These are phyloP conservation scores for Agastache rugosa DNA, from an alignment of 257 asterid genomes.

Conservation along the genomic window DNA sequence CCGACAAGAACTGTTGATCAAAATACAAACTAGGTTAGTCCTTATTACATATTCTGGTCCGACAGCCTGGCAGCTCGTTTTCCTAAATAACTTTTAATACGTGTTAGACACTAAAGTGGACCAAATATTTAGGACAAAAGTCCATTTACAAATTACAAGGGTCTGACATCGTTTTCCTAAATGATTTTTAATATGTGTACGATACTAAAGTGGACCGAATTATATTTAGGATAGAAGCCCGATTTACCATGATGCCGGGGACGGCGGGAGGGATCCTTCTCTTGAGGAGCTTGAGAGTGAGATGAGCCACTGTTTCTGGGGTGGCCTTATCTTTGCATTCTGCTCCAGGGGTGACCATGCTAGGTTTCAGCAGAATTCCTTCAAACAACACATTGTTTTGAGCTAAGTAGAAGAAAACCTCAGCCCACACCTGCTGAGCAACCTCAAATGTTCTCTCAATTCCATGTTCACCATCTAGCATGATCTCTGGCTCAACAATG, in stretches of 20 bases:
- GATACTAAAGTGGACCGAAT: neutral
- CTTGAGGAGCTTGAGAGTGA: conserved; percentile 69
- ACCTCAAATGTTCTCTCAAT: conserved; percentile 77
- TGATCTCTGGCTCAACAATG: conserved; percentile 81
- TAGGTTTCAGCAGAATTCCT: conserved; percentile 79
- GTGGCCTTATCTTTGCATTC: conserved; percentile 66
- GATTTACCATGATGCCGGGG: conserved; percentile 72
- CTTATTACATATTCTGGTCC: too few species aligned
- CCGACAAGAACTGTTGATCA: conserved; percentile 65
- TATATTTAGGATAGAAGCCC: neutral
- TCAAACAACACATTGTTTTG: conserved; percentile 74
- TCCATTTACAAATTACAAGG: too few species aligned
- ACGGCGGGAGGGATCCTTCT: conserved; percentile 78
- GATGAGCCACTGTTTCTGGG: conserved; percentile 63
- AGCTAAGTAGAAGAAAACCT: conserved; percentile 78
- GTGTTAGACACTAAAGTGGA: neutral
- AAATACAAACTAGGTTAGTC: neutral
- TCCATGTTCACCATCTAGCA: conserved; percentile 75
- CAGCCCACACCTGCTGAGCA: conserved; percentile 75
- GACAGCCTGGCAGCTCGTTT: neutral
- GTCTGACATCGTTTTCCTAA: neutral
- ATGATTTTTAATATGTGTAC: neutral
- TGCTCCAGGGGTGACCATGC: conserved; percentile 84
- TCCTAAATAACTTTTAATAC: neutral
- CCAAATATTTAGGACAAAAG: neutral